Evolutionary conservation across 768 basidiomycete genomes (phyloP), one percentile per base, ranked within the genome.

Genomic region (Psilocybe cubensis): DNA sequence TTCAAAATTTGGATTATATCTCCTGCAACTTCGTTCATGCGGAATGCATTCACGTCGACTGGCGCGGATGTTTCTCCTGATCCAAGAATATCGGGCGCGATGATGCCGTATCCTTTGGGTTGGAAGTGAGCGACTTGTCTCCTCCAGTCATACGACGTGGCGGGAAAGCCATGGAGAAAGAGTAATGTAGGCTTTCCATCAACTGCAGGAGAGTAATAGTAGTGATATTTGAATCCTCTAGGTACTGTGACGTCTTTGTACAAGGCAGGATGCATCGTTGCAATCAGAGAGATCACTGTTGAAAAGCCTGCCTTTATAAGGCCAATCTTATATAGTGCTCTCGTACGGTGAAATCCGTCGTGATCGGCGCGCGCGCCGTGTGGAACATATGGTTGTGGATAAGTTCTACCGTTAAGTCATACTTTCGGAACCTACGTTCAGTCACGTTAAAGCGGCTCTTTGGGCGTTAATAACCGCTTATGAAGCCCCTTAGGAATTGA

Each of bases 11-110:
- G 79, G 17, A 79, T 48, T 18, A 81, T 55, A 61, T 81, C 79
- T 45, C 76, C 67, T 53, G 71, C 72, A 41, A 83, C 67, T 24
- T 70, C 65, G 55, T 66, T 77, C 12, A 68, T 59, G 21, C 69
- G 62, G 66, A 82, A 84, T 23, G 64, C 70, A 33, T 68, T 67
- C 1, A 70, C 56, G 24, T 80, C 75, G 2, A 62, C 61, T 3
- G 83, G 83, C 59, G 80, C 82, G 54, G 76, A 75, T 0, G 79
- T 78, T 0, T 71, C 75, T 14, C 82, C 83, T 46, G 81, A 82
- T 10, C 82, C 83, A 11, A 83, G 72, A 66, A 80, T 69, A 57
- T 84, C 82, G 9, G 78, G 82, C 8, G 72, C 80, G 41, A 83
- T 64, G 42, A 84, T 64, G 14, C 75, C 68, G 63, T 78, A 83